phyloP scores from a whole-genome alignment of 2,329 filamentous ascomycete species.

The Diaporthe aspalathi region DNA sequence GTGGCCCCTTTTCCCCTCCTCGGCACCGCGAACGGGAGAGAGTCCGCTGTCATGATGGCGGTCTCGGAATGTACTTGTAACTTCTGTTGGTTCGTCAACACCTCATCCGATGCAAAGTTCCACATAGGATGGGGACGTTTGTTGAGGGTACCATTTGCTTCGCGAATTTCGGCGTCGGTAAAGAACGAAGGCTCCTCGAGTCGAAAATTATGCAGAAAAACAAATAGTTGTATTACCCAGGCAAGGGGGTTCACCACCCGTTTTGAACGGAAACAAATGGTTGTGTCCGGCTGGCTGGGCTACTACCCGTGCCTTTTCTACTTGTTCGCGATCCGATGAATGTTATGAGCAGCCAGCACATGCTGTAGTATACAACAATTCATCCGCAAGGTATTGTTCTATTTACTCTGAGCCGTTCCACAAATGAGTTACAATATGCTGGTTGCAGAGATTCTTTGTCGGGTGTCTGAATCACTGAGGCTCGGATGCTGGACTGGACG shows the following conservation, averaged over 20 bases:
- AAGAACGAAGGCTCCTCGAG: not conserved
- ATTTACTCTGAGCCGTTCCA: not conserved
- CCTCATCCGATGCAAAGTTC: not conserved
- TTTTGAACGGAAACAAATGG: too few species aligned
- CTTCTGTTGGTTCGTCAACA: not conserved
- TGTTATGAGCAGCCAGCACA: not conserved
- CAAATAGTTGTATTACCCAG: too few species aligned
- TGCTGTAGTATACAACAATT: not conserved
- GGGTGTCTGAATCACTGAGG: not conserved
- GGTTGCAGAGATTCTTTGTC: not conserved
- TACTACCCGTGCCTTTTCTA: not conserved
- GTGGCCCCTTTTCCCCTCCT: too few species aligned
- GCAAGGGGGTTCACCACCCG: not conserved
- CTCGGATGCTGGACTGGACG: slow-evolving; percentile 8
- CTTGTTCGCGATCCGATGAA: not conserved
- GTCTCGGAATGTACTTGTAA: too few species aligned
- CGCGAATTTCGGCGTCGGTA: not conserved
- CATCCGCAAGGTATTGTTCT: not conserved
- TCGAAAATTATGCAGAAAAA: not conserved
- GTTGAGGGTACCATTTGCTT: not conserved
- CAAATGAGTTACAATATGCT: not conserved
- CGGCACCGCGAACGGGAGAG: too few species aligned
- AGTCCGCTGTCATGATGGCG: not conserved
- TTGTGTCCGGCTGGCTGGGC: not conserved
- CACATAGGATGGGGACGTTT: not conserved